Conservation (phyloP, 495 filamentous ascomycete species). For the Glarea lozoyensis region DNA sequence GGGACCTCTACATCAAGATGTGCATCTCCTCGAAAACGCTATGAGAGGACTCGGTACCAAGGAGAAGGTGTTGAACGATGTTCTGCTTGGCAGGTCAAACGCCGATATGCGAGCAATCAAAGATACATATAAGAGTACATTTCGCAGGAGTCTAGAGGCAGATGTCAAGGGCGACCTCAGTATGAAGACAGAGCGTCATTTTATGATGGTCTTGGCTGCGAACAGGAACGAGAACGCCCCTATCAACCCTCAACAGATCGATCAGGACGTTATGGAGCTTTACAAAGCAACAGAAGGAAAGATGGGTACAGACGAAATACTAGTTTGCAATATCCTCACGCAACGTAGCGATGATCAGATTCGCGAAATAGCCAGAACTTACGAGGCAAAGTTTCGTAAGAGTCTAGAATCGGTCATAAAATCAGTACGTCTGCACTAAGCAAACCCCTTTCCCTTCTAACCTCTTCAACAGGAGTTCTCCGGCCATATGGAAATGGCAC, state of each 20-base stretch:
- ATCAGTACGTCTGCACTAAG: conserved; percentile 32
- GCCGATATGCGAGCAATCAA: conserved; percentile 81
- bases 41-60: conserved; percentile 78
- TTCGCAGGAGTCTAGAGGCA: conserved; percentile 48
- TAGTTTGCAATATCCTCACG: conserved; percentile 68
- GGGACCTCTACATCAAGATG: conserved; percentile 69
- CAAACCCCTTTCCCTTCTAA: neutral
- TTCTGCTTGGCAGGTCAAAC: conserved; percentile 73
- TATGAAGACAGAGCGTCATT: conserved; percentile 75
- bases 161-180: conserved; percentile 73
- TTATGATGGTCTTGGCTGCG: conserved; percentile 65
- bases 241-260: conserved; percentile 57
- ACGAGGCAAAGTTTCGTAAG: conserved; percentile 54
- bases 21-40: conserved; percentile 52
- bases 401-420: conserved; percentile 63
- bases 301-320: conserved; percentile 62
- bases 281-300: conserved; percentile 64
- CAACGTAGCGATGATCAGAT: conserved; percentile 68
- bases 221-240: conserved; percentile 60
- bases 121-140: conserved; percentile 56
- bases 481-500: conserved; percentile 83
- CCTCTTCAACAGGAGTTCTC: conserved; percentile 54
- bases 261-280: conserved; percentile 61
- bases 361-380: conserved; percentile 65
- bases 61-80: conserved; percentile 75